Base-by-base conservation (phyloP, 2,329 filamentous ascomycete genomes). In the Biscogniauxia marginata region DNA sequence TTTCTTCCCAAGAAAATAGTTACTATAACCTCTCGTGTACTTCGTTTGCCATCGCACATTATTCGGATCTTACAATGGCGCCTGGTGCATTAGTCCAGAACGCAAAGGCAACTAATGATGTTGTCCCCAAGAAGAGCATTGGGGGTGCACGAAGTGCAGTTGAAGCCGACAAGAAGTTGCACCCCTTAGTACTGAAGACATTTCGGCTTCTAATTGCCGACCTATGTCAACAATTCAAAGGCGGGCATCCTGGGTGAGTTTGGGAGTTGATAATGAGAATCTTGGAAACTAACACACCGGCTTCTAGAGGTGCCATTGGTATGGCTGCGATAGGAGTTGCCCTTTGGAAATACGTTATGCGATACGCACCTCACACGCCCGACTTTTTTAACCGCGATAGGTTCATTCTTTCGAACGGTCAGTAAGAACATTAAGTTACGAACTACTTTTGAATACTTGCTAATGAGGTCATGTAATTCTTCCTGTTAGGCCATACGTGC, bases 181-280 rank as follows among this genome's bases (percentile, higher is more conserved):
- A 23, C 50, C 9, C 20, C 49, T 67, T 81, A 19, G 82, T 86
- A 1, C 71, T 89, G 50, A 79, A 78, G 63, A 82, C 81, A 5
- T 87, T 88, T 66, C 77, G 86, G 53, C 74, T 82, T 50, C 72
- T 89, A 24, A 85, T 89, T 56, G 84, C 86, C 46, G 87, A 90
- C 67, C 72, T 90, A 3, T 89, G 85, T 64, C 80, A 89, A 67
- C 86, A 89, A 61, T 90, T 88, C 71, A 83, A 83, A 60, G 85
- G 85, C 30, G 86, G 87, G 0, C 86, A 89, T 65, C 86, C 85
- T 19, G 86, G 86, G 82, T 85, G 75, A 62, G 76, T 55, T 16
- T 7, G 20, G 23, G 24, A 2, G 45, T 55, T 16, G 53, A 19
- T 6, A 44, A 21, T 20, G n/a, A 51, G 11, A 43, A 7, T 30